Evolutionary conservation across 1,284 basidiomycete genomes (phyloP), one percentile per base, ranked within the genome.

Genomic region (Veloporphyrellus conicus): DNA sequence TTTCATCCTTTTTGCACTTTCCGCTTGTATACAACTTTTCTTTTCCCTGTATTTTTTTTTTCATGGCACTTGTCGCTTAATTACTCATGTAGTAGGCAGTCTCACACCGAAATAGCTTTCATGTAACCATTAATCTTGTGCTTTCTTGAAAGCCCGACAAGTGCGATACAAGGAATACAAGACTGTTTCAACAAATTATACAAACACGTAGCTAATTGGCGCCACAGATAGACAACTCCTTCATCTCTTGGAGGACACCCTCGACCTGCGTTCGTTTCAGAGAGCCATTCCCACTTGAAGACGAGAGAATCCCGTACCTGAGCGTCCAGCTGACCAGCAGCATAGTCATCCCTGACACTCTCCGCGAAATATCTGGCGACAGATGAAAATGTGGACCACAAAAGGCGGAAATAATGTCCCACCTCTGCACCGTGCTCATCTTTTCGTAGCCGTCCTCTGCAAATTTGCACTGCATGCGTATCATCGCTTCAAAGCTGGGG

Each of bases 391-490:
- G 36, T 1, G 43, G 14, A 32, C 4, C 36, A 25, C 14, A 44
- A 18, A 25, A 25, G 8, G 23, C 4, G 23, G 8, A 38, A 12
- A 8, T 16, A 63, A n/a, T n/a, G n/a, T n/a, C 71, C 34, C 54
- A 87, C 81, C 93, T 75, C 68, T 99, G 96, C 4, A 99, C 96
- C 38, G 92, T 87, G 37, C 93, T 90, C 47, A 99, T 78, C 72
- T 96, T 98, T 72, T 99, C 94, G 67, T 99, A 99, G 0, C 92
- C 96, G 60, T 98, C 94, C 66, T 97, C 90, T 1, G 94, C 93
- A 62, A 97, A 97, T 61, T 93, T 93, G 63, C 90, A 82, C 68
- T 99, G 95, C 80, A 96, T 91, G 35, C 96, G 81, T 59, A 97
- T 91, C 95, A 99, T 98, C 28, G 95, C 91, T 69, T 99, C 96